A percentile compares a stretch with the other conserved stretches of the same genome.
These are phyloP conservation scores for Neolentinus lepideus DNA, from an alignment of 1,284 basidiomycete genomes.

Conservation along the genomic window DNA sequence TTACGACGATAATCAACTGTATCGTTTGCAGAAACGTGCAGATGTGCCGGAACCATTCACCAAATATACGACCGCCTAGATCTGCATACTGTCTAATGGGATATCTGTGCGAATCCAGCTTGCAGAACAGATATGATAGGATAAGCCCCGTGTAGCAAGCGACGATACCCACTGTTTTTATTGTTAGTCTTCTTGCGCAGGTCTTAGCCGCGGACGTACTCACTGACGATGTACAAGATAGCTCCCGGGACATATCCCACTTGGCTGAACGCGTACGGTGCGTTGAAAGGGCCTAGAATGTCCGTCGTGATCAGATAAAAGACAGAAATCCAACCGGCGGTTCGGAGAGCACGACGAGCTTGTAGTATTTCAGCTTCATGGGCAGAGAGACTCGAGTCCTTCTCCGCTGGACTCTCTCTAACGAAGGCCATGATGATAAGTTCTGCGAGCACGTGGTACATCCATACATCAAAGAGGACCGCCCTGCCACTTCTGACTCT, in stretches of 20 bases:
- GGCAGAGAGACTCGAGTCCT: background rate
- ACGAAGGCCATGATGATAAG: too few relatives aligned
- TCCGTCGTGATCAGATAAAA: slow-evolving; percentile 20
- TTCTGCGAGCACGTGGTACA: too few relatives aligned
- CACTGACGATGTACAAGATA: slow-evolving; percentile 24
- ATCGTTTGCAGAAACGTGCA: slow-evolving; percentile 20
- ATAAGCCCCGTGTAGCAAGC: slow-evolving; percentile 47
- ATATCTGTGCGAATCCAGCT: slow-evolving; percentile 49
- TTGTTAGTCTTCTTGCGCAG: background rate
- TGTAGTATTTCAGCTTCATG: background rate
- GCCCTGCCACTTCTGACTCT: too few relatives aligned
- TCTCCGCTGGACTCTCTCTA: background rate
- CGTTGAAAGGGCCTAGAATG: slow-evolving; percentile 36
- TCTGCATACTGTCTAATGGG: slow-evolving; percentile 55
- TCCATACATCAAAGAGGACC: too few relatives aligned
- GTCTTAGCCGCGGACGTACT: slow-evolving; percentile 2
- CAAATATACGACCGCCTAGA: slow-evolving; percentile 48
- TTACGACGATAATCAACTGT: slow-evolving; percentile 27
- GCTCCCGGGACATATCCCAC: slow-evolving; percentile 52
- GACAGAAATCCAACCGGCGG: slow-evolving; percentile 13
- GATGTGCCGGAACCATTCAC: slow-evolving; percentile 32
- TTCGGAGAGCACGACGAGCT: slow-evolving; percentile 6
- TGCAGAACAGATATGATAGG: slow-evolving; percentile 50
- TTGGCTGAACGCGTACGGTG: slow-evolving; percentile 51
- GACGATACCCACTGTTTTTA: slow-evolving; percentile 21